Conservation (phyloP, 345 rosid species). For the Melaleuca alternifolia region DNA sequence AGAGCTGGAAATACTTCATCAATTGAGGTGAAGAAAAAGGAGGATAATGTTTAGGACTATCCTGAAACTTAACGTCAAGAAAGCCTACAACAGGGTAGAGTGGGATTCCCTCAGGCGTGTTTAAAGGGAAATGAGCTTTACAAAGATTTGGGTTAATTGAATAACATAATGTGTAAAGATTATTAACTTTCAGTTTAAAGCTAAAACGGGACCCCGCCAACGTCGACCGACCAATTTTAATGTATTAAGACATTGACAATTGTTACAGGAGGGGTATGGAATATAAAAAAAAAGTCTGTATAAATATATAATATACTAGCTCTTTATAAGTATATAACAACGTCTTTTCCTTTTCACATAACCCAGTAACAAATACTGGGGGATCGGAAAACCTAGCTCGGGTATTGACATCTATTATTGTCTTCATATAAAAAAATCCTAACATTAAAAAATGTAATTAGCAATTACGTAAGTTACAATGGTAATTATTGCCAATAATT, state of each 20-base stretch:
- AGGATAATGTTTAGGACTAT: background rate
- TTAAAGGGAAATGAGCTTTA: fast-evolving
- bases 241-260: too few relatives aligned
- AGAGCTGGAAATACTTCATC: too few relatives aligned
- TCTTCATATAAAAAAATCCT: background rate
- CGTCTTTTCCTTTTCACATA: background rate
- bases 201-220: background rate
- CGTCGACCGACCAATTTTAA: background rate
- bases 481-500: background rate
- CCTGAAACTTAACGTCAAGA: background rate
- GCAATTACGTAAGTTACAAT: background rate
- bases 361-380: background rate
- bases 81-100: background rate
- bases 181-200: background rate
- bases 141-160: background rate
- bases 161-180: background rate
- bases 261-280: too few relatives aligned
- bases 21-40: too few relatives aligned
- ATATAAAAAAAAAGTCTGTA: too few relatives aligned
- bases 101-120: background rate
- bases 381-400: background rate
- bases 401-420: background rate
- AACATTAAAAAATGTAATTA: background rate
- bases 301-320: background rate
- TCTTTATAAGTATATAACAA: background rate